These are phyloP conservation scores for Sisymbrium altissimum DNA, from an alignment of 345 rosid genomes.

Conservation along the genomic window DNA sequence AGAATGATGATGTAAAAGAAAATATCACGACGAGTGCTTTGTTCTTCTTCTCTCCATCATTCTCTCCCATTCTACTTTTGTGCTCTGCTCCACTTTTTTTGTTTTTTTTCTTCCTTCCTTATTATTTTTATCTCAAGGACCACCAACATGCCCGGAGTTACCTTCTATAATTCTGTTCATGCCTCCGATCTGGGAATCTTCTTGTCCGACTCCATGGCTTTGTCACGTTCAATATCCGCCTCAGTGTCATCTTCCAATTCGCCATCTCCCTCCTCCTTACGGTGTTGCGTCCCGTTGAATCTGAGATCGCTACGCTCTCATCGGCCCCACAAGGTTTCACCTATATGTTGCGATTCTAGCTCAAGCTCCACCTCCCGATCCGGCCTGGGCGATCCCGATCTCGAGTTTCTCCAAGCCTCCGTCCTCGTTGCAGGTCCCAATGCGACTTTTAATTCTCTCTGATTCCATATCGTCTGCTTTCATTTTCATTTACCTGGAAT, in stretches of 20 bases:
- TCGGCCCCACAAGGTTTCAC: slow-evolving; percentile 11
- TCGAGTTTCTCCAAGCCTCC: slow-evolving; percentile 66
- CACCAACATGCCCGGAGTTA: slow-evolving; percentile 44
- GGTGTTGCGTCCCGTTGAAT: slow-evolving; percentile 33
- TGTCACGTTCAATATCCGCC: slow-evolving; percentile 15
- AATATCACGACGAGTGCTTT: neutral
- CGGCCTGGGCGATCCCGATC: slow-evolving; percentile 35
- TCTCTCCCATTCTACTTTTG: slow-evolving; percentile 12
- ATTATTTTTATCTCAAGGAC: neutral
- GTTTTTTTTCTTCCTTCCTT: neutral
- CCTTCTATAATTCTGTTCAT: slow-evolving; percentile 27
- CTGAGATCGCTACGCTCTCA: slow-evolving; percentile 24
- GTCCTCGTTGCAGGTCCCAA: slow-evolving; percentile 69
- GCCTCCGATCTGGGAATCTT: slow-evolving; percentile 16
- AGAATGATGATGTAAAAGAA: neutral
- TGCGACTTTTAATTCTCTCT: neutral
- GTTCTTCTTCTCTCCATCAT: slow-evolving; percentile 13
- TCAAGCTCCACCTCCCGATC: slow-evolving; percentile 52
- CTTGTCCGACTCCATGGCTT: slow-evolving; percentile 22
- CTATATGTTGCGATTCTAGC: slow-evolving; percentile 44
- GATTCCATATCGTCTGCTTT: neutral
- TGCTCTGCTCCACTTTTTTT: slow-evolving; percentile 21
- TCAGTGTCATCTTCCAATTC: slow-evolving; percentile 15
- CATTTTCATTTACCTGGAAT: neutral
- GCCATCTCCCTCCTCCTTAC: slow-evolving; percentile 10